Evolutionary conservation across 768 basidiomycete species (phyloP).

Genomic region (Psilocybe cyanescens): DNA sequence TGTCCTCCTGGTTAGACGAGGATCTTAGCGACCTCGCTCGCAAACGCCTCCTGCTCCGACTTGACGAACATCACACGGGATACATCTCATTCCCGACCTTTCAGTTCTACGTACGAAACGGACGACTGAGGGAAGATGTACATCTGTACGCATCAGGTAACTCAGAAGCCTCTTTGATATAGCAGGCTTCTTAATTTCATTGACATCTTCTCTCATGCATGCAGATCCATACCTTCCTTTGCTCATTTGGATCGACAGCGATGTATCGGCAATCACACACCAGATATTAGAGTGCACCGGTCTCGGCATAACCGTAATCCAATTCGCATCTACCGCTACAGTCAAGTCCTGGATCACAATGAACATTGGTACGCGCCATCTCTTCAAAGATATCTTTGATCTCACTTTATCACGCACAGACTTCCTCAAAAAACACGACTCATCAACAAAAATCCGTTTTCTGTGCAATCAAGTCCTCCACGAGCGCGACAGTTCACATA

Average conservation of each 20-base stretch:
- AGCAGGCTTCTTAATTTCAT: neutral
- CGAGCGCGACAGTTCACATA: constrained; percentile 5
- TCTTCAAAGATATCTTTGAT: too few relatives aligned
- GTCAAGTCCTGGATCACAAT: constrained; percentile 4
- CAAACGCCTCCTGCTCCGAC: constrained; percentile 4
- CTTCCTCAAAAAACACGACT: constrained; percentile 5
- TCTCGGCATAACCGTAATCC: neutral
- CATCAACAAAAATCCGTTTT: neutral
- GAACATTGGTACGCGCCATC: neutral
- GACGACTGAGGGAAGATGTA: constrained; percentile 7
- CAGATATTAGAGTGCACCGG: neutral
- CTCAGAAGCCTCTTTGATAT: neutral
- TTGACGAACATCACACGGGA: constrained; percentile 5
- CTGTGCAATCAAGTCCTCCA: constrained; percentile 6
- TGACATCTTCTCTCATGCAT: neutral
- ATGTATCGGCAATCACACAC: neutral
- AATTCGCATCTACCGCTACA: constrained; percentile 2
- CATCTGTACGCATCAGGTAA: constrained; percentile 7
- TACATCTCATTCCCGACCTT: constrained; percentile 12
- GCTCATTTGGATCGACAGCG: constrained; percentile 7
- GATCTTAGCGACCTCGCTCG: neutral
- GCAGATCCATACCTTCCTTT: constrained; percentile 6
- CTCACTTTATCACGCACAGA: neutral
- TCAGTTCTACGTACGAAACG: constrained; percentile 4
- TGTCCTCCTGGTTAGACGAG: constrained; percentile 8